A percentile compares a stretch with the other conserved stretches of the same genome.
These are phyloP conservation scores for Ophiocordyceps sinensis DNA, from an alignment of 2,329 filamentous ascomycete species.

Conservation along the genomic window DNA sequence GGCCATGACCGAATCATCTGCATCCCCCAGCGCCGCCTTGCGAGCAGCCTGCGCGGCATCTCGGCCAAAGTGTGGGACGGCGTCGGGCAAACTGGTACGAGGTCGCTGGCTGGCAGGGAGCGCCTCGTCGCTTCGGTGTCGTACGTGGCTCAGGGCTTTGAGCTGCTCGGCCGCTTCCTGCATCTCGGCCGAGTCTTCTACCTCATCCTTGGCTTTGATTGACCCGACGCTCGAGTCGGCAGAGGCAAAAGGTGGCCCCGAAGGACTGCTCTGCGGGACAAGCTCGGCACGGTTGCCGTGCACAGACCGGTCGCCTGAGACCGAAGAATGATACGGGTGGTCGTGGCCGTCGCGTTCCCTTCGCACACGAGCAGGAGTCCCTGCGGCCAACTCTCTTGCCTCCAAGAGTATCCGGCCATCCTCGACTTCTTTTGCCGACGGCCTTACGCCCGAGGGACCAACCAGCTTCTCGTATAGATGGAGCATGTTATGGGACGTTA, in stretches of 20 bases:
- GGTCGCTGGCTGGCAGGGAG: slow-evolving; percentile 12
- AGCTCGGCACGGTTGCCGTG: slow-evolving; percentile 11
- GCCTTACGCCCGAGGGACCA: slow-evolving; percentile 26
- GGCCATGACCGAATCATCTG: slow-evolving; percentile 8
- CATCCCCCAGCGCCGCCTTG: slow-evolving; percentile 18
- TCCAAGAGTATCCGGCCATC: slow-evolving; percentile 43
- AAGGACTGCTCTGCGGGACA: slow-evolving; percentile 14
- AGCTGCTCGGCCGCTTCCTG: slow-evolving; percentile 53
- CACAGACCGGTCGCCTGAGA: slow-evolving; percentile 9
- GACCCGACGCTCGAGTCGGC: slow-evolving; percentile 6
- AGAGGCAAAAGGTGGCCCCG: slow-evolving; percentile 8
- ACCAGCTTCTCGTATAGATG: slow-evolving; percentile 47
- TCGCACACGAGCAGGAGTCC: slow-evolving; percentile 14
- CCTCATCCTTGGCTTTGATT: slow-evolving; percentile 19
- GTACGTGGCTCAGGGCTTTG: slow-evolving; percentile 49
- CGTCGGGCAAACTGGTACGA: slow-evolving; percentile 25
- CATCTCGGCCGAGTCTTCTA: slow-evolving; percentile 53
- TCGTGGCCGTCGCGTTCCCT: slow-evolving; percentile 15
- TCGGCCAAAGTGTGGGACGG: slow-evolving; percentile 16
- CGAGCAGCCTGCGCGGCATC: slow-evolving; percentile 11
- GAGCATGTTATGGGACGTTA: slow-evolving; percentile 54
- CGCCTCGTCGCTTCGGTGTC: slow-evolving; percentile 36
- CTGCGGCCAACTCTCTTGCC: slow-evolving; percentile 30
- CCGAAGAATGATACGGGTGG: slow-evolving; percentile 9
- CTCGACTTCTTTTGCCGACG: slow-evolving; percentile 38